A percentile compares a stretch with the other conserved stretches of the same genome.
phyloP scores from a whole-genome alignment of 2,329 filamentous ascomycete genomes.

The Fonsecaea monophora region DNA sequence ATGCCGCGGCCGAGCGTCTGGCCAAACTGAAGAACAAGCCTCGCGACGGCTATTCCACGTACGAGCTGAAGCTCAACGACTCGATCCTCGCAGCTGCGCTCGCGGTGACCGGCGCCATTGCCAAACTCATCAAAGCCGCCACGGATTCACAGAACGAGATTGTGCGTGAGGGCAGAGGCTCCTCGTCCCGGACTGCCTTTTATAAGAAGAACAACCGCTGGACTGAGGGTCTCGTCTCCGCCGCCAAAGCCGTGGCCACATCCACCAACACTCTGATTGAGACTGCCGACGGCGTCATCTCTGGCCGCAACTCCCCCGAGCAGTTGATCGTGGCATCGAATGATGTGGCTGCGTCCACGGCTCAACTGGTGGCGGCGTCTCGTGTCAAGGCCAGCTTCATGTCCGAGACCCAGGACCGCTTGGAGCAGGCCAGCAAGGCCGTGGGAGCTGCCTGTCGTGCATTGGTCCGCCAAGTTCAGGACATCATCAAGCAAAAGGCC shows the following conservation, averaged over 20 bases:
- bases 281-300: constrained; percentile 94
- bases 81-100: constrained; percentile 91
- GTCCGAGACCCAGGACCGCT: constrained; percentile 91
- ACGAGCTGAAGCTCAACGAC: constrained; percentile 95
- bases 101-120: constrained; percentile 92
- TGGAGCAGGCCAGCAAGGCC: constrained; percentile 90
- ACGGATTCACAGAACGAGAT: constrained; percentile 95
- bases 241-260: constrained; percentile 91
- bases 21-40: constrained; percentile 95
- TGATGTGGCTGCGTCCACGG: constrained; percentile 93
- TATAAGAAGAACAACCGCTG: constrained; percentile 99
- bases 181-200: constrained; percentile 86
- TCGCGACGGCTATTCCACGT: constrained; percentile 92
- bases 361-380: constrained; percentile 92
- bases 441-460: constrained; percentile 87
- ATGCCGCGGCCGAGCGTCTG: constrained; percentile 85
- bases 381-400: constrained; percentile 98
- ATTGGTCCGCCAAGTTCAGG: constrained; percentile 90
- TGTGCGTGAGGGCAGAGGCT: constrained; percentile 87
- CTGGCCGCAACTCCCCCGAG: constrained; percentile 88
- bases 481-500: constrained; percentile 87
- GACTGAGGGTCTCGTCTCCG: constrained; percentile 97
- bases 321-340: constrained; percentile 98
- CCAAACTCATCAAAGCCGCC: constrained; percentile 91
- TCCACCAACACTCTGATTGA: constrained; percentile 97